Evolutionary conservation across 345 rosid species (phyloP).

Genomic region (Citrus cavaleriei): DNA sequence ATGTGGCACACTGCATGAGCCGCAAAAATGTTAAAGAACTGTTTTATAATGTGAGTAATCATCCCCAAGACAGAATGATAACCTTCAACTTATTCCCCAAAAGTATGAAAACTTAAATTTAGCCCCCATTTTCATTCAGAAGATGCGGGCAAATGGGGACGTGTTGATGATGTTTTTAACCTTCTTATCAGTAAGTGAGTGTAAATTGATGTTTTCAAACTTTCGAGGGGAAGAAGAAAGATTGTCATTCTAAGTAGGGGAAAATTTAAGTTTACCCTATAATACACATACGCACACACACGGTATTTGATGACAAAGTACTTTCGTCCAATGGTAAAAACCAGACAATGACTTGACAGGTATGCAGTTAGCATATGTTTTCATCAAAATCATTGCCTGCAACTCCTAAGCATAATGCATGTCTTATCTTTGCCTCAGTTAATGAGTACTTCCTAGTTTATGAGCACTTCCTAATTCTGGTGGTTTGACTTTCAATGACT

Average conservation of each 20-base stretch:
- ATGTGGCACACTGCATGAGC: constrained; percentile 68
- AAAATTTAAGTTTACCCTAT: no score
- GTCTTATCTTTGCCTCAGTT: neutral
- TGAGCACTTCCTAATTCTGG: neutral
- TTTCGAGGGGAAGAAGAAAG: no score
- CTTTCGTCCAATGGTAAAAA: neutral
- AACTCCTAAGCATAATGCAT: neutral
- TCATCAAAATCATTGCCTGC: neutral
- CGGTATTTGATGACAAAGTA: neutral
- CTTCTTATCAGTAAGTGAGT: no score
- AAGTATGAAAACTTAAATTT: no score
- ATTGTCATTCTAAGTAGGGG: no score
- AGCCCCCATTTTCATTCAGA: no score
- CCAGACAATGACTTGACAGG: neutral
- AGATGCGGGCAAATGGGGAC: no score
- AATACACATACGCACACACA: no score
- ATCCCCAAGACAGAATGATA: no score
- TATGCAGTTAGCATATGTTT: neutral
- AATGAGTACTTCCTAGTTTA: neutral
- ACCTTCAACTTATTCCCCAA: no score
- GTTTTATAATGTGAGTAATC: neutral
- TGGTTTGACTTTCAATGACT: neutral
- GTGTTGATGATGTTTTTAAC: no score
- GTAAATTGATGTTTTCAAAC: no score
- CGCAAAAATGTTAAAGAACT: neutral